Conservation (phyloP, 164 flowering plant species). For the Tetracentron sinense region DNA sequence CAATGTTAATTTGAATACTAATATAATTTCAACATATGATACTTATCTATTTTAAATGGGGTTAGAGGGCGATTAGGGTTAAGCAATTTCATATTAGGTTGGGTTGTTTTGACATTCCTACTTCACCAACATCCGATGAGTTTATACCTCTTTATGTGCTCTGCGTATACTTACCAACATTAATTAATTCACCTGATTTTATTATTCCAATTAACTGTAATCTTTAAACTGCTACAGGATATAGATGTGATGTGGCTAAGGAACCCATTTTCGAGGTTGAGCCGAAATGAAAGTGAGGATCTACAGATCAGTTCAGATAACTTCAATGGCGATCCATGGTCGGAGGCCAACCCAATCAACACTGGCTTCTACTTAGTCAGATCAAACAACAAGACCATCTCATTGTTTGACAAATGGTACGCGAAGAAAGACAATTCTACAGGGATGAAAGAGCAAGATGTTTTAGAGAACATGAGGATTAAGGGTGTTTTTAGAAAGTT, state of each 20-base stretch:
- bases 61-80: conserved; percentile 30
- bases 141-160: no score
- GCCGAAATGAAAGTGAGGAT: conserved; percentile 24
- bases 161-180: no score
- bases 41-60: conserved; percentile 33
- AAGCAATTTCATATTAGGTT: conserved; percentile 32
- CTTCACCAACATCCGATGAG: no score
- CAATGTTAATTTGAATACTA: no score
- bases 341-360: conserved; percentile 30
- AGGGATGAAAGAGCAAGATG: conserved; percentile 50
- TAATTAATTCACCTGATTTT: no score
- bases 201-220: no score
- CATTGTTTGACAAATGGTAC: conserved; percentile 36
- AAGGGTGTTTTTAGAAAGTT: conserved; percentile 21
- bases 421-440: conserved; percentile 29
- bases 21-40: no score
- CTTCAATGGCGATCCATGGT: conserved; percentile 28
- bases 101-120: neutral
- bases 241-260: conserved; percentile 51
- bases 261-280: conserved; percentile 36
- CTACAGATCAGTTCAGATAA: conserved; percentile 41
- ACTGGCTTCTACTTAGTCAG: conserved; percentile 45
- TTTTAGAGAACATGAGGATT: conserved; percentile 22
- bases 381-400: conserved; percentile 47
- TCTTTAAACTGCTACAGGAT: conserved; percentile 31